Conservation (phyloP, 768 basidiomycete genomes). For the Lyophyllum atratum region DNA sequence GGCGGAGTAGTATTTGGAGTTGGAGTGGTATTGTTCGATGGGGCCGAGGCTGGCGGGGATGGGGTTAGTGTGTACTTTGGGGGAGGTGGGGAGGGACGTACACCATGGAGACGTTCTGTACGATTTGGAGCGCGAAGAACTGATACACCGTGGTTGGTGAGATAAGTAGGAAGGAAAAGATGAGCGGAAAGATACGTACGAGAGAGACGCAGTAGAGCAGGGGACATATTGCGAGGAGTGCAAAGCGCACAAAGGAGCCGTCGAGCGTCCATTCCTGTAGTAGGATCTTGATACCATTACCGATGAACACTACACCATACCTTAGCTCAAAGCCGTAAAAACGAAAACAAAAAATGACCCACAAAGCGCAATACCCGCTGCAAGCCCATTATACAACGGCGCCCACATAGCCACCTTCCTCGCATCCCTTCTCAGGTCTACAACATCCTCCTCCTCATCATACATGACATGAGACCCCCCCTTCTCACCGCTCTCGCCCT, state of each 20-base stretch:
- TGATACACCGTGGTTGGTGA: conserved; percentile 29
- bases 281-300: conserved; percentile 63
- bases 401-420: conserved; percentile 52
- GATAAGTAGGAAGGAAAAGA: background rate
- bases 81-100: conserved; percentile 32
- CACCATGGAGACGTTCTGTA: conserved; percentile 70
- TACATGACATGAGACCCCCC: background rate
- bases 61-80: conserved; percentile 16
- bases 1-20: conserved; percentile 82
- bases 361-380: conserved; percentile 58
- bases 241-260: conserved; percentile 57
- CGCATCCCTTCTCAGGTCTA: conserved; percentile 9
- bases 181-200: conserved; percentile 27
- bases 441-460: conserved; percentile 23
- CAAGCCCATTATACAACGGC: conserved; percentile 66
- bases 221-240: conserved; percentile 59
- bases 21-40: conserved; percentile 75
- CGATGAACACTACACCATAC: conserved; percentile 58
- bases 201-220: conserved; percentile 77
- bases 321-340: conserved; percentile 20
- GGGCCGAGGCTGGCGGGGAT: conserved; percentile 63
- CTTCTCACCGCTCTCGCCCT: conserved; percentile 8
- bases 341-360: conserved; percentile 34
- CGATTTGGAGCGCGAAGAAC: conserved; percentile 79
- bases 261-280: conserved; percentile 73